phyloP scores from a whole-genome alignment of 2,329 filamentous ascomycete genomes.

The Clarireedia hainanense region DNA sequence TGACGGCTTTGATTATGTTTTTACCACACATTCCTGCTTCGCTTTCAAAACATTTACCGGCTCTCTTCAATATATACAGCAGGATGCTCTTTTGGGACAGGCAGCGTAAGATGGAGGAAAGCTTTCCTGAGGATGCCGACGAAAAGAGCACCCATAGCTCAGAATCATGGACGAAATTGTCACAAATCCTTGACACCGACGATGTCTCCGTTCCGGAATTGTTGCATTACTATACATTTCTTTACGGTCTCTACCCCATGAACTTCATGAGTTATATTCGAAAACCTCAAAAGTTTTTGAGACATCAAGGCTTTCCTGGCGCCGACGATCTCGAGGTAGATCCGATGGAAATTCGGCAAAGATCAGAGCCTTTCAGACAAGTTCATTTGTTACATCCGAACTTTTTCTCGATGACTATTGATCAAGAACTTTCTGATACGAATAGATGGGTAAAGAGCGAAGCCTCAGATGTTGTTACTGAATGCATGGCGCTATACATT shows the following conservation, averaged over 20 bases:
- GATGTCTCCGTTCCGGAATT: constrained; percentile 59
- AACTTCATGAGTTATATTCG: constrained; percentile 83
- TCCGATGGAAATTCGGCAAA: constrained; percentile 65
- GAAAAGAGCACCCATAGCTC: constrained; percentile 32
- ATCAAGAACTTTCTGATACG: constrained; percentile 70
- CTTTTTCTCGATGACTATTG: constrained; percentile 71
- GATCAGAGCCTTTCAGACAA: constrained; percentile 66
- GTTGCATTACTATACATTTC: constrained; percentile 68
- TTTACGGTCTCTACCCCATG: constrained; percentile 77
- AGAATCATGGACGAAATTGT: constrained; percentile 56
- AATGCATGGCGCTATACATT: constrained; percentile 63
- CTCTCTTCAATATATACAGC: constrained; percentile 75
- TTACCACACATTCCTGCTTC: constrained; percentile 72
- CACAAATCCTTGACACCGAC: constrained; percentile 54
- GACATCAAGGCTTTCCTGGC: constrained; percentile 61
- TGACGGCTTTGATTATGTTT: constrained; percentile 73
- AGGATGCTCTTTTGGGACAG: constrained; percentile 71
- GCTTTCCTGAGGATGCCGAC: constrained; percentile 10
- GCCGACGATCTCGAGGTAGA: constrained; percentile 71
- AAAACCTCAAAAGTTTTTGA: constrained; percentile 71
- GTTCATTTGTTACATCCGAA: constrained; percentile 75
- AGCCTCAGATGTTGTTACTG: constrained; percentile 69
- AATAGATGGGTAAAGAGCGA: constrained; percentile 75
- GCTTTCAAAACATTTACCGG: constrained; percentile 59
- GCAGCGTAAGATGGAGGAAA: constrained; percentile 19